phyloP scores from a whole-genome alignment of 164 flowering plant genomes.

The Vitis amurensis region DNA sequence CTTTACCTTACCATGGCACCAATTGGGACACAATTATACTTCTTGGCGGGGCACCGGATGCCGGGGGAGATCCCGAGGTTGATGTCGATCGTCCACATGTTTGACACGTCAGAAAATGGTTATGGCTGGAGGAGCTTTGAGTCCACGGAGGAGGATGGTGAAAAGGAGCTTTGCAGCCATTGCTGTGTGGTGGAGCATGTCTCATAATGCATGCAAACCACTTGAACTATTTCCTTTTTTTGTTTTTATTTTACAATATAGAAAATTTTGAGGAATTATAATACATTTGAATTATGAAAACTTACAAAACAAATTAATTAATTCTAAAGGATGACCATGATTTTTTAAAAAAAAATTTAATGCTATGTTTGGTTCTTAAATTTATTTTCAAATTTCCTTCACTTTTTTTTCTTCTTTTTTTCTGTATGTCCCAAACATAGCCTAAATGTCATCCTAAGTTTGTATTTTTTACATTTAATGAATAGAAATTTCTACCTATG shows the following conservation, averaged over 20 bases:
- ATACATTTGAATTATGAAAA: too few relatives aligned
- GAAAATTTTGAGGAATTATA: neutral
- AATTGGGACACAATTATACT: slow-evolving; percentile 36
- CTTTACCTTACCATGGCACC: slow-evolving; percentile 52
- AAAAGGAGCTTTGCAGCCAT: slow-evolving; percentile 45
- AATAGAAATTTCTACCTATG: too few relatives aligned
- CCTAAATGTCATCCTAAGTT: too few relatives aligned
- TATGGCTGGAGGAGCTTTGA: slow-evolving; percentile 48
- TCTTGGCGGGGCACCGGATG: slow-evolving; percentile 43
- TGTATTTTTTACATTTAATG: too few relatives aligned
- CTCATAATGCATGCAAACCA: neutral
- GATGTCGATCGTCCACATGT: slow-evolving; percentile 36
- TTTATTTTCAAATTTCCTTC: too few relatives aligned
- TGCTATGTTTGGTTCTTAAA: too few relatives aligned
- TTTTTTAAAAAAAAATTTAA: too few relatives aligned
- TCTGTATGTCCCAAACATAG: too few relatives aligned
- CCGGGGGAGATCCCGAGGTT: slow-evolving; percentile 22
- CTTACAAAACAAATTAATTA: too few relatives aligned
- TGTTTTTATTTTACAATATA: neutral
- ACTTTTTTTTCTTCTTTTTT: too few relatives aligned
- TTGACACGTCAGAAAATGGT: slow-evolving; percentile 35
- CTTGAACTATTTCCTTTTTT: neutral
- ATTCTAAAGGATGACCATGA: too few relatives aligned
- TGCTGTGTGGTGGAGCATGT: slow-evolving; percentile 36
- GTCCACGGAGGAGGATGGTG: slow-evolving; percentile 39